These are phyloP conservation scores for Sporobolomyces pararoseus DNA, from an alignment of 768 basidiomycete genomes.

Conservation along the genomic window DNA sequence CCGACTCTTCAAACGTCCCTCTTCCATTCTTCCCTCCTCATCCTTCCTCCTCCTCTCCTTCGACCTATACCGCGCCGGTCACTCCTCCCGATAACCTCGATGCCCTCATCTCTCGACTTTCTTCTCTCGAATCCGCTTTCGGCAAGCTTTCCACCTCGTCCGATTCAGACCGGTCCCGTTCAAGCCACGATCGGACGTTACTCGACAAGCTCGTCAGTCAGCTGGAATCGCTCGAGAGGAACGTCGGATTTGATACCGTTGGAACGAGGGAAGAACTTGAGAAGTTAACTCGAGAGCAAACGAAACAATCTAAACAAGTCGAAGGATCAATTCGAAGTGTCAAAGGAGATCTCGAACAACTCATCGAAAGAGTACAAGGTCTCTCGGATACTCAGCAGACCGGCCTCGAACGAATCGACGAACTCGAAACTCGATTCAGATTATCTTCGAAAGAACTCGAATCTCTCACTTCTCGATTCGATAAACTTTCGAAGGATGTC, in stretches of 20 bases:
- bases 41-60: neutral
- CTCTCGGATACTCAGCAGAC: neutral
- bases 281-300: too few species aligned
- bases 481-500: conserved; percentile 39
- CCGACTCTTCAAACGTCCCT: conserved; percentile 11
- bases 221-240: neutral
- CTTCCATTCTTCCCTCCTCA: conserved; percentile 3
- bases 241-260: conserved; percentile 3
- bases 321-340: conserved; percentile 5
- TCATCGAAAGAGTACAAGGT: neutral
- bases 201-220: neutral
- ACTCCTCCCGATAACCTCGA: conserved; percentile 32
- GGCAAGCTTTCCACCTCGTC: conserved; percentile 21
- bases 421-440: conserved; percentile 1
- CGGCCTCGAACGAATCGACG: neutral
- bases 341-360: conserved; percentile 5
- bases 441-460: conserved; percentile 15
- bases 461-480: conserved; percentile 47
- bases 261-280: neutral
- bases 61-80: conserved; percentile 11
- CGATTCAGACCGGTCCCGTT: conserved; percentile 21
- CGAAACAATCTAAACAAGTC: neutral
- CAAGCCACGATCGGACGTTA: neutral
- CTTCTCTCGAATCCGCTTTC: conserved; percentile 26
- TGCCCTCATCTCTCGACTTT: conserved; percentile 30